phyloP scores from a whole-genome alignment of 176 grass and related monocot species.

The Avena insularis region DNA sequence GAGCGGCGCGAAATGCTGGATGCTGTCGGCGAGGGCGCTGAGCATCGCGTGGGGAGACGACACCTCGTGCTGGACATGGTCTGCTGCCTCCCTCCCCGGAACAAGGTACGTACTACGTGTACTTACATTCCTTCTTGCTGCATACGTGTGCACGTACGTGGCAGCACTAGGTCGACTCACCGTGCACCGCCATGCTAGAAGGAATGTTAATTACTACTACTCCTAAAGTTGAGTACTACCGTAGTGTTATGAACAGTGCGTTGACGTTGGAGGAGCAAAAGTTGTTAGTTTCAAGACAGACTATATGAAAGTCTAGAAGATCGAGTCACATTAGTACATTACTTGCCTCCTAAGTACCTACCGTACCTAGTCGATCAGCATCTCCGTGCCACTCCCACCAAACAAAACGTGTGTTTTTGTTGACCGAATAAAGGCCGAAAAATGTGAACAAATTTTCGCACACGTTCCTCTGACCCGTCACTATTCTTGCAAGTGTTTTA shows the following conservation, averaged over 20 bases:
- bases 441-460: background rate
- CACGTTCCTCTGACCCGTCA: background rate
- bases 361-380: background rate
- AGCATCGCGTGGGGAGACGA: conserved; percentile 58
- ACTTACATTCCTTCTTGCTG: background rate
- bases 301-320: background rate
- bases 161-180: background rate
- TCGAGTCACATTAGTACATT: background rate
- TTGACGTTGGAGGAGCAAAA: background rate
- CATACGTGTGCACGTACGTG: background rate
- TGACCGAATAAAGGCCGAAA: background rate
- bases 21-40: conserved; percentile 80
- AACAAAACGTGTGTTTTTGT: background rate
- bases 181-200: background rate
- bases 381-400: background rate
- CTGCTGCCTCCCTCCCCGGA: conserved; percentile 35
- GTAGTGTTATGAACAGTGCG: background rate
- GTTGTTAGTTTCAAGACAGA: too few species aligned
- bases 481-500: background rate
- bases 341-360: background rate
- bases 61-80: conserved; percentile 62
- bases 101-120: conserved; percentile 48
- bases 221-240: too few species aligned
- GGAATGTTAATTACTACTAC: too few species aligned
- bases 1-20: conserved; percentile 81